phyloP scores from a whole-genome alignment of 495 filamentous ascomycete species.

The Achaetomiella virescens region DNA sequence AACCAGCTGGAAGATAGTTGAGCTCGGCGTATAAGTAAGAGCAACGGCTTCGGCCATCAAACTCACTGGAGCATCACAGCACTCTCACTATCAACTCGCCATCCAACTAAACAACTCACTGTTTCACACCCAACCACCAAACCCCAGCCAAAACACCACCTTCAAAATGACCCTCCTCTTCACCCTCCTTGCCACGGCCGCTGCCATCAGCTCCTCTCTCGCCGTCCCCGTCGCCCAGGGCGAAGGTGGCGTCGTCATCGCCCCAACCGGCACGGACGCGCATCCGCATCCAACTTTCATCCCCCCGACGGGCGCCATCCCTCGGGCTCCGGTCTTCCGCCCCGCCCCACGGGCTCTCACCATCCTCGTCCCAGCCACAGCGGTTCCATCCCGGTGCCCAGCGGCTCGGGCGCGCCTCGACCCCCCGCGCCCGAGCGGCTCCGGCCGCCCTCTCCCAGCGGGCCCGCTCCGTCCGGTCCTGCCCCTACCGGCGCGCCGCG shows the following conservation, averaged over 20 bases:
- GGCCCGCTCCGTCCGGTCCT: background rate
- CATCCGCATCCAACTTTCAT: background rate
- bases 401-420: background rate
- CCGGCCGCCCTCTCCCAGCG: background rate
- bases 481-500: background rate
- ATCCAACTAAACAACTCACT: no score
- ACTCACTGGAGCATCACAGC: no score
- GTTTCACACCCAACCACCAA: no score
- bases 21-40: no score
- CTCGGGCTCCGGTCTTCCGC: background rate
- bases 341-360: background rate
- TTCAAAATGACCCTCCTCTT: slow-evolving; percentile 18
- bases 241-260: background rate
- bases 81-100: no score
- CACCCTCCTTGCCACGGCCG: slow-evolving; percentile 15
- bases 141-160: no score
- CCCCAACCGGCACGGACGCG: background rate
- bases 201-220: slow-evolving; percentile 14
- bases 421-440: background rate
- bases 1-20: no score
- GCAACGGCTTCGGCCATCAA: no score
- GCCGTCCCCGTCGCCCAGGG: slow-evolving; percentile 15
- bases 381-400: background rate
- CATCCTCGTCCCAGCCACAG: background rate
- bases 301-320: background rate